Conservation (phyloP, 371 early-diverging fungal species). For the Mortierella sp. region DNA sequence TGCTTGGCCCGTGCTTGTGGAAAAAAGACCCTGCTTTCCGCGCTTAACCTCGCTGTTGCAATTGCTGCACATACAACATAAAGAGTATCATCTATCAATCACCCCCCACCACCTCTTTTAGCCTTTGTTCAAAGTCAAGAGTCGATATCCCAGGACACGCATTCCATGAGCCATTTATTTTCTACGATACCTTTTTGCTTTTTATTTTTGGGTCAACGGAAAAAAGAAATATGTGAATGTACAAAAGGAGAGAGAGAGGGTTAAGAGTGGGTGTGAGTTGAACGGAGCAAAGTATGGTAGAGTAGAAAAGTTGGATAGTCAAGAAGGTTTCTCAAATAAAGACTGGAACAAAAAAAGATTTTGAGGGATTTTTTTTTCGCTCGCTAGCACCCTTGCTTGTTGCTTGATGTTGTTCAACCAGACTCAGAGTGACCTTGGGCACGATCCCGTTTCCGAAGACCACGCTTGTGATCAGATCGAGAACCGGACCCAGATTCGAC, state of each 20-base stretch:
- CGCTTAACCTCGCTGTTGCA: neutral
- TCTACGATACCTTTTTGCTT: neutral
- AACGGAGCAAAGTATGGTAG: neutral
- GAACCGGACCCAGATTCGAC: neutral
- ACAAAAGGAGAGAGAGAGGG: neutral
- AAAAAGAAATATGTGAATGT: neutral
- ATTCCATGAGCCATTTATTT: neutral
- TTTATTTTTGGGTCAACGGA: neutral
- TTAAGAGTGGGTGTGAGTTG: neutral
- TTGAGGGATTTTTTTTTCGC: slow-evolving; percentile 15
- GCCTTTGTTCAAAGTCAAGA: too few species aligned
- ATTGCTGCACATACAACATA: neutral
- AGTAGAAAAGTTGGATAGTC: too few species aligned
- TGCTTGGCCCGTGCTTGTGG: neutral
- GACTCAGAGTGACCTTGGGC: neutral
- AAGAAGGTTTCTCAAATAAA: neutral
- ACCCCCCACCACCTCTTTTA: neutral
- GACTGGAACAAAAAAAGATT: neutral
- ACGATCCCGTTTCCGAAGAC: slow-evolving; percentile 10
- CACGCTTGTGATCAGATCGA: neutral
- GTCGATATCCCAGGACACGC: neutral
- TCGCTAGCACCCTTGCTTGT: too few species aligned
- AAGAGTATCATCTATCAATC: neutral
- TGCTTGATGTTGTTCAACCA: too few species aligned
- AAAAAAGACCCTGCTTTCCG: too few species aligned